Evolutionary conservation across 2,329 filamentous ascomycete genomes (phyloP).

Genomic region (Arthrobotrys iridis): DNA sequence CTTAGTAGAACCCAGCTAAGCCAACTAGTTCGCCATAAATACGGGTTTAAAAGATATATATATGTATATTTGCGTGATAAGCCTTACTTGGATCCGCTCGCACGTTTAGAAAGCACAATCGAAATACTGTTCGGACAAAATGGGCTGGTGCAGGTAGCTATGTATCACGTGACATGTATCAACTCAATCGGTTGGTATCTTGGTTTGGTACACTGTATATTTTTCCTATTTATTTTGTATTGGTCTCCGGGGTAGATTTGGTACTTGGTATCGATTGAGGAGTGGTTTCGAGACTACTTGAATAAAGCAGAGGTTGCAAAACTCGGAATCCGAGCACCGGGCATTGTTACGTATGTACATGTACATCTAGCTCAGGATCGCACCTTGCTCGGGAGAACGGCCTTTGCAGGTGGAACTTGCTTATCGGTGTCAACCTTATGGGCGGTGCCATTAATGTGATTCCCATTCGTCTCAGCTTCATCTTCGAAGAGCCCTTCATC

Average conservation of each 20-base stretch:
- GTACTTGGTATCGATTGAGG: not conserved
- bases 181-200: not conserved
- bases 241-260: too few relatives aligned
- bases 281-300: too few relatives aligned
- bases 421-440: conserved; percentile 10
- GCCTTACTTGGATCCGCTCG: too few relatives aligned
- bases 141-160: too few relatives aligned
- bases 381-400: conserved; percentile 29
- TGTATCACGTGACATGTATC: not conserved
- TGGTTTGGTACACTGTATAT: not conserved
- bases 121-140: too few relatives aligned
- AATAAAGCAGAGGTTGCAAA: conserved; percentile 3
- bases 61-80: too few relatives aligned
- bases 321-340: too few relatives aligned
- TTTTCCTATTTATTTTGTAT: not conserved
- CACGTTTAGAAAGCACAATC: too few relatives aligned
- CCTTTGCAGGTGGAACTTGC: conserved; percentile 20
- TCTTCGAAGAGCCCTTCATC: conserved; percentile 71
- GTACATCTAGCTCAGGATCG: conserved; percentile 20
- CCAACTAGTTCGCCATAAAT: too few relatives aligned
- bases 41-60: too few relatives aligned
- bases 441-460: conserved; percentile 57
- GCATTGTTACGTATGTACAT: too few relatives aligned
- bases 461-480: conserved; percentile 71
- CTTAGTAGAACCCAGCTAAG: too few relatives aligned